Conservation (phyloP, 2,329 filamentous ascomycete species). For the Mollisiaceae sp. region DNA sequence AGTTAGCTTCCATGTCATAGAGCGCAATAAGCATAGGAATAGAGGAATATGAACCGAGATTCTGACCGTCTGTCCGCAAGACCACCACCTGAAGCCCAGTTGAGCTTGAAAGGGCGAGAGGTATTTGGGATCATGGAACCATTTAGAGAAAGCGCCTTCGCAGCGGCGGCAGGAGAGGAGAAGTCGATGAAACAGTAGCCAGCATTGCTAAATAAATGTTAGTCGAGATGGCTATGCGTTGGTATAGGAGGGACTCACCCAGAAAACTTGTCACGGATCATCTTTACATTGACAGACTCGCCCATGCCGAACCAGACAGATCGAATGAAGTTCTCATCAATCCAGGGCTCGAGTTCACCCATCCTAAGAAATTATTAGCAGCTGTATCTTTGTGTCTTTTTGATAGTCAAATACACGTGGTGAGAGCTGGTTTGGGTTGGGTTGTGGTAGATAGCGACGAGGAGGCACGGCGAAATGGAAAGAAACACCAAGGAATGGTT, state of each 20-base stretch:
- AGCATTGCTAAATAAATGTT: conserved; percentile 70
- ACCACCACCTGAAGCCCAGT: conserved; percentile 97
- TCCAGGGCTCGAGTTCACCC: conserved; percentile 99
- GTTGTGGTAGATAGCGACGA: background rate
- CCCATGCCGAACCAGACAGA: conserved; percentile 89
- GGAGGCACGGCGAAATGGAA: background rate
- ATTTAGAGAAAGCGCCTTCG: conserved; percentile 89
- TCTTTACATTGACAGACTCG: conserved; percentile 97
- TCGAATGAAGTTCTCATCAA: conserved; percentile 98
- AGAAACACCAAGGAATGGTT: background rate
- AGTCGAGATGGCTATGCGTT: conserved; percentile 17
- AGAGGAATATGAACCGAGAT: conserved; percentile 40
- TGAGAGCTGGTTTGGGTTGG: background rate
- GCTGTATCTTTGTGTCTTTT: conserved; percentile 47
- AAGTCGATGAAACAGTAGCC: conserved; percentile 99
- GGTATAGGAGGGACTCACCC: conserved; percentile 64
- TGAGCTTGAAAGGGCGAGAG: conserved; percentile 94
- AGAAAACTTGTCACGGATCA: conserved; percentile 99
- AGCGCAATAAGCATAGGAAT: conserved; percentile 21
- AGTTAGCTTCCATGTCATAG: conserved; percentile 26
- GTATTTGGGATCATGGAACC: conserved; percentile 92
- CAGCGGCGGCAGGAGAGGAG: conserved; percentile 77
- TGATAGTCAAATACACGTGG: conserved; percentile 41
- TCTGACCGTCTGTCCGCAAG: conserved; percentile 87
- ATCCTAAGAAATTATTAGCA: conserved; percentile 66